Conservation (phyloP, 108 stramenopile genomes). For the Conticribra guillardii region DNA sequence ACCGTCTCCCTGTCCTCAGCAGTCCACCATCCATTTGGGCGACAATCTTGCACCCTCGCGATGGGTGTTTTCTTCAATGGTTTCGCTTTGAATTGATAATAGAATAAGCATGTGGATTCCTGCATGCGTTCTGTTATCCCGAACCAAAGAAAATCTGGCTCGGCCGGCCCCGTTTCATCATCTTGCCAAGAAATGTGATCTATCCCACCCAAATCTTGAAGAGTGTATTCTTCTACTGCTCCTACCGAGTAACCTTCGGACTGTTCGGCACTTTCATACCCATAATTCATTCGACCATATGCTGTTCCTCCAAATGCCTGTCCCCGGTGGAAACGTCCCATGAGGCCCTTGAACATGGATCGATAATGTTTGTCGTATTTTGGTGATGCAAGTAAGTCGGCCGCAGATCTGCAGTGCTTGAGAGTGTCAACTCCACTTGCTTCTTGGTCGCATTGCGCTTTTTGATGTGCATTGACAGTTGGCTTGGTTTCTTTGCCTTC, state of each 20-base stretch:
- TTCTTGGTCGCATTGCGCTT: slow-evolving; percentile 26
- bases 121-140: slow-evolving; percentile 52
- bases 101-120: slow-evolving; percentile 32
- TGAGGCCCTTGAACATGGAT: slow-evolving; percentile 48
- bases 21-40: slow-evolving; percentile 43
- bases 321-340: slow-evolving; percentile 46
- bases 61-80: slow-evolving; percentile 26
- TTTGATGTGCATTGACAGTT: slow-evolving; percentile 13
- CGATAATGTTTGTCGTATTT: slow-evolving; percentile 53
- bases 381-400: slow-evolving; percentile 24
- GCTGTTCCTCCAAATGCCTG: slow-evolving; percentile 38
- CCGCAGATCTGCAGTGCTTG: slow-evolving; percentile 39
- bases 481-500: neutral
- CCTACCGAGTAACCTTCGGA: slow-evolving; percentile 43
- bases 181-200: slow-evolving; percentile 40
- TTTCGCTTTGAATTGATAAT: slow-evolving; percentile 25
- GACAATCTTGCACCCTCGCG: slow-evolving; percentile 39
- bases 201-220: slow-evolving; percentile 46
- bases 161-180: slow-evolving; percentile 33
- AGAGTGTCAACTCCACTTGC: slow-evolving; percentile 33
- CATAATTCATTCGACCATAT: slow-evolving; percentile 45
- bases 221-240: slow-evolving; percentile 42
- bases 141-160: slow-evolving; percentile 51
- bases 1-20: slow-evolving; percentile 34
- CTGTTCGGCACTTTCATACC: slow-evolving; percentile 33